Conservation (phyloP, 805 yeast species). For the Yarrowia phangngaensis region DNA sequence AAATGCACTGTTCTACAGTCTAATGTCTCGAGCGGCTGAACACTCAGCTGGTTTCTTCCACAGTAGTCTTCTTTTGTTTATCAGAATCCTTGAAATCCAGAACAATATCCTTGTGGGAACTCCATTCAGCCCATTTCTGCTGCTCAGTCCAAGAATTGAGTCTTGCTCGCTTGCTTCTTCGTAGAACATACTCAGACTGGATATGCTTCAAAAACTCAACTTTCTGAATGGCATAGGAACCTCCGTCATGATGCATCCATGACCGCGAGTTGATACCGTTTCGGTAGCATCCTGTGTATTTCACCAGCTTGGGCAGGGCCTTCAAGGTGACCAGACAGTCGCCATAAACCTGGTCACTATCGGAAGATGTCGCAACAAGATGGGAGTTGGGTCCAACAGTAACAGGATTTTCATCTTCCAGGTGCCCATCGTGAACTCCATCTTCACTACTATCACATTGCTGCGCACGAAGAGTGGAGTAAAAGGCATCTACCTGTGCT, state of each 20-base stretch:
- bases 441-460: slow-evolving; percentile 28
- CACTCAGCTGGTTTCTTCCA: not conserved
- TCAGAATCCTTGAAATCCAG: slow-evolving; percentile 26
- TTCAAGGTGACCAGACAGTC: slow-evolving; percentile 51
- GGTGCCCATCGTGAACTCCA: slow-evolving; percentile 2
- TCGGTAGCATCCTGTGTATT: slow-evolving; percentile 61
- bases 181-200: slow-evolving; percentile 38
- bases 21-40: not conserved
- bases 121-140: slow-evolving; percentile 28
- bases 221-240: slow-evolving; percentile 59
- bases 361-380: not conserved
- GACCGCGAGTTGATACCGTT: slow-evolving; percentile 69
- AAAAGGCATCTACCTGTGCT: slow-evolving; percentile 39
- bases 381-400: slow-evolving; percentile 23
- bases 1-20: too few relatives aligned
- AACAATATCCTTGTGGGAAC: slow-evolving; percentile 15
- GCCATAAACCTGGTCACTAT: slow-evolving; percentile 14
- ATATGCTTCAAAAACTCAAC: slow-evolving; percentile 43
- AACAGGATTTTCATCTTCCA: slow-evolving; percentile 14
- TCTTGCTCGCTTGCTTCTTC: slow-evolving; percentile 35
- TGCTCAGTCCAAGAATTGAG: slow-evolving; percentile 37
- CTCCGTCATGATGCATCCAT: slow-evolving; percentile 82
- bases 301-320: slow-evolving; percentile 64
- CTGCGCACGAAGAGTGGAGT: slow-evolving; percentile 35
- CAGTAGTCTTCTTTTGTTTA: slow-evolving; percentile 4